Base-by-base conservation (phyloP, 345 rosid genomes). In the Toxicodendron radicans region DNA sequence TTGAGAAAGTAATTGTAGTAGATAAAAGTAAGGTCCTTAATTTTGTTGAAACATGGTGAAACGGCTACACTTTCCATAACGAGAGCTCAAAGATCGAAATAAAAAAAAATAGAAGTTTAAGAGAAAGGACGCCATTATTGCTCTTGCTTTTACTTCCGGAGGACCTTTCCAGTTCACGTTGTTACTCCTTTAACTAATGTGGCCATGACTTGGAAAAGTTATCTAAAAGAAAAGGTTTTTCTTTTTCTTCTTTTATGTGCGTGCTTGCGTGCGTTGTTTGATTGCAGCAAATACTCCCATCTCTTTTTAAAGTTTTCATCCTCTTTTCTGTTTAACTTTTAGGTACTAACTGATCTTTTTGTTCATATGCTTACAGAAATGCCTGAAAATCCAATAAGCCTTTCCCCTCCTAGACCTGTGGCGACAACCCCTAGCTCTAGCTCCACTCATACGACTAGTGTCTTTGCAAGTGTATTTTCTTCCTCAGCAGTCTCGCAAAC, bases 101-200 rank as follows among this genome's bases (percentile, higher is more conserved):
- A 78, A 23, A 23, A 78, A 23, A 23, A 58, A 70, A 13, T 32
- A 65, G 14, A n/a, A 7, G 7, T 54, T 33, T n/a, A 58, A 23
- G 84, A 62, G 76, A 87, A 87, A 87, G 83, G 84, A 60, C 70
- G 77, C 79, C 83, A 83, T 87, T 52, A 81, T 81, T 79, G 83
- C 73, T 73, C 58, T 69, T 78, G 71, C 80, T 82, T 83, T 77
- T 69, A 14, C 71, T 52, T 32, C 35, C 43, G n/a, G 59, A 73
- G 76, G 43, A 38, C 43, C 75, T 80, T 81, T 80, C 35, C 51
- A 33, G 58, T 74, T 76, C 54, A 63, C 43, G 74, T 30, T 58
- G 33, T 51, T 53, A 23, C 49, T 65, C 73, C 77, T 73, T 76
- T 78, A 41, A 14, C 54, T 49, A 46, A 27, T 66, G 65, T 24